phyloP scores from a whole-genome alignment of 2,329 filamentous ascomycete genomes.

The Calonectria hongkongensis region DNA sequence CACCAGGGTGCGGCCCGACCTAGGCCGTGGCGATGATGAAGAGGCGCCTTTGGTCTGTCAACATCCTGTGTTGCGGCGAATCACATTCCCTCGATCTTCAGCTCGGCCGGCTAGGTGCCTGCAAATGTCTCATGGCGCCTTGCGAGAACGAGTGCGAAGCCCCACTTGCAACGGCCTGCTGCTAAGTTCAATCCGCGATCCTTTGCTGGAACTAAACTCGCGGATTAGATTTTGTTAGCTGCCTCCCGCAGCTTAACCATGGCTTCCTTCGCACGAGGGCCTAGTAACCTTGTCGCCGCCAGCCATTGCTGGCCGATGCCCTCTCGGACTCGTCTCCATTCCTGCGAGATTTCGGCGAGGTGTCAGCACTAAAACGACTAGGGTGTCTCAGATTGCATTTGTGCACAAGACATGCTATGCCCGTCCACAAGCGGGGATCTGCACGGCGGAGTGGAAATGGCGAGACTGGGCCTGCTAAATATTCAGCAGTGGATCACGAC shows the following conservation, averaged over 20 bases:
- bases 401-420: conserved; percentile 2
- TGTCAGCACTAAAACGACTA: conserved; percentile 10
- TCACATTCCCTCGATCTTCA: not conserved
- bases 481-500: not conserved
- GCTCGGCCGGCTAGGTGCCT: not conserved
- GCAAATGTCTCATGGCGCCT: not conserved
- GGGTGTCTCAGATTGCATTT: conserved; percentile 8
- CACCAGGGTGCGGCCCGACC: not conserved
- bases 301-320: not conserved
- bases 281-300: not conserved
- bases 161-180: not conserved
- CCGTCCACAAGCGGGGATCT: not conserved
- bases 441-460: not conserved
- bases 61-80: not conserved
- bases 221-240: not conserved
- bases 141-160: not conserved
- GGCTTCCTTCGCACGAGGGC: not conserved
- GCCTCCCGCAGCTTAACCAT: not conserved
- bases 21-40: not conserved
- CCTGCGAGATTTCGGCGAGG: conserved; percentile 13
- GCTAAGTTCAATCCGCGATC: not conserved
- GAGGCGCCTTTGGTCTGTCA: not conserved
- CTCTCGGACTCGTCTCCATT: conserved; percentile 23
- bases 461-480: not conserved
- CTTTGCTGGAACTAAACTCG: not conserved